phyloP scores from a whole-genome alignment of 805 yeast species.

The Blastobotrys peoriensis region DNA sequence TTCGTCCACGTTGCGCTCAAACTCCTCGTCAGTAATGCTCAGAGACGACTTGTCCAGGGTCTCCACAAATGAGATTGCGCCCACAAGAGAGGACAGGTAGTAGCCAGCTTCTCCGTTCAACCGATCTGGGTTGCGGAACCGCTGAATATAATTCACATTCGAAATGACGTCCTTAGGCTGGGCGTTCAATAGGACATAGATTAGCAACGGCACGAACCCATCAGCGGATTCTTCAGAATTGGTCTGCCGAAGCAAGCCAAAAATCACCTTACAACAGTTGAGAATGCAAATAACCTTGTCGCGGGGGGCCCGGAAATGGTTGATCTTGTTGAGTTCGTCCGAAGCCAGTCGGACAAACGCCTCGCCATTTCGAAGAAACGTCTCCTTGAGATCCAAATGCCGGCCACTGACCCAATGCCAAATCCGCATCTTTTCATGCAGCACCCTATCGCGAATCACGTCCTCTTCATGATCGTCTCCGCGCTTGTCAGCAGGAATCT shows the following conservation, averaged over 20 bases:
- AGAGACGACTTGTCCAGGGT: slow-evolving; percentile 51
- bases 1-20: slow-evolving; percentile 37
- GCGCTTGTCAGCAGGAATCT: slow-evolving; percentile 39
- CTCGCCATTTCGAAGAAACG: slow-evolving; percentile 42
- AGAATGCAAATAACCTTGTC: slow-evolving; percentile 88
- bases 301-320: slow-evolving; percentile 83
- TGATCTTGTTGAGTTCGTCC: slow-evolving; percentile 69
- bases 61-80: slow-evolving; percentile 76
- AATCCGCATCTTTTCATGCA: slow-evolving; percentile 49
- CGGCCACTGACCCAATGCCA: slow-evolving; percentile 67
- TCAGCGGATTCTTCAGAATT: slow-evolving; percentile 82
- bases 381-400: slow-evolving; percentile 69
- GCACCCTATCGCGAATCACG: slow-evolving; percentile 49
- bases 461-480: slow-evolving; percentile 59
- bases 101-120: slow-evolving; percentile 85
- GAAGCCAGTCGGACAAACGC: slow-evolving; percentile 63
- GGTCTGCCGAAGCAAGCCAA: slow-evolving; percentile 70
- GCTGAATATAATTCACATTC: slow-evolving; percentile 76
- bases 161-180: slow-evolving; percentile 62
- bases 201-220: slow-evolving; percentile 82
- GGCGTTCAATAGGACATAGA: slow-evolving; percentile 69
- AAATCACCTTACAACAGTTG: slow-evolving; percentile 88
- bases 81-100: slow-evolving; percentile 83
- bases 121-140: slow-evolving; percentile 71
- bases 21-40: slow-evolving; percentile 57